These are phyloP conservation scores for Panaeolus papilionaceus DNA, from an alignment of 768 basidiomycete genomes.

Conservation along the genomic window DNA sequence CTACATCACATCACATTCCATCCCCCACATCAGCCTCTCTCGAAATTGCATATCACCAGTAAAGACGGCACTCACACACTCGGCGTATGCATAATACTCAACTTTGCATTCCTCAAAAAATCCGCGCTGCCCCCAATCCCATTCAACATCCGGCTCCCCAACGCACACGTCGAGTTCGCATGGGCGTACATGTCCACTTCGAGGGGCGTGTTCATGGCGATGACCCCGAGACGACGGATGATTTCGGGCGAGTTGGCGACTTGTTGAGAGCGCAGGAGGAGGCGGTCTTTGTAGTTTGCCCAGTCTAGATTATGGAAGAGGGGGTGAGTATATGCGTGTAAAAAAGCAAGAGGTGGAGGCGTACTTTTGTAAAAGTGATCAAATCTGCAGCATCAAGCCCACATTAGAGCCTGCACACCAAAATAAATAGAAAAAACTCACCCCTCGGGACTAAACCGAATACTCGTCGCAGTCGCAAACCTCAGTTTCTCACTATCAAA, in stretches of 20 bases:
- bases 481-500: constrained; percentile 53
- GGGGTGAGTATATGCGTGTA: neutral
- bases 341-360: too few species aligned
- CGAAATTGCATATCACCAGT: too few species aligned
- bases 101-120: constrained; percentile 54
- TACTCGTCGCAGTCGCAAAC: constrained; percentile 55
- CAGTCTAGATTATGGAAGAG: constrained; percentile 38
- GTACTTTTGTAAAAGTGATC: constrained; percentile 54
- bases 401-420: neutral
- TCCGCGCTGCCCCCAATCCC: constrained; percentile 56
- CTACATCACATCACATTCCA: constrained; percentile 23
- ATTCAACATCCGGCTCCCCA: constrained; percentile 57
- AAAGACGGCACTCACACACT: constrained; percentile 35
- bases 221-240: constrained; percentile 52
- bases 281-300: constrained; percentile 50
- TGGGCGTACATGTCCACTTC: constrained; percentile 61
- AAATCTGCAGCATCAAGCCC: constrained; percentile 33
- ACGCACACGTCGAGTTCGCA: constrained; percentile 56
- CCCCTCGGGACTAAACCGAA: constrained; percentile 53
- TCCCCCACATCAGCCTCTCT: neutral
- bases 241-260: constrained; percentile 58
- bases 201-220: constrained; percentile 58
- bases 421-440: constrained; percentile 19
- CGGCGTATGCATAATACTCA: constrained; percentile 59
- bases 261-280: constrained; percentile 55